Base-by-base conservation (phyloP, 768 basidiomycete species). In the Rickenella mellea region DNA sequence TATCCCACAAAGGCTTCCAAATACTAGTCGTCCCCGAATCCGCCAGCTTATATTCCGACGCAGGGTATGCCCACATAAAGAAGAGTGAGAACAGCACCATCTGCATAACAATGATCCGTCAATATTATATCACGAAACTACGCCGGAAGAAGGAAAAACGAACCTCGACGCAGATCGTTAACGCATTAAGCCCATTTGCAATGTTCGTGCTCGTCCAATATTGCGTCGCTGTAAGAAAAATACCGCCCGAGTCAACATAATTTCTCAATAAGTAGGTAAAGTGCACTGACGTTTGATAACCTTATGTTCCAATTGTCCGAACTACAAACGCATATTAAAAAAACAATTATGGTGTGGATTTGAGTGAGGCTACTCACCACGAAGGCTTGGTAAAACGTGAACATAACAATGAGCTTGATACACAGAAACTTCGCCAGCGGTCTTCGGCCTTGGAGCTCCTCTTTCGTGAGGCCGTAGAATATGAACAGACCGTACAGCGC, bases 131-230 rank as follows among this genome's bases (percentile, higher is more conserved):
- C 15, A 41, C 42, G 41, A 52, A n/a, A n/a, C n/a, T n/a, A n/a
- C n/a, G n/a, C n/a, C n/a, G n/a, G n/a, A n/a, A 45, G 45, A 28
- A 47, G 20, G 42, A 32, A 15, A 28, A 24, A 45, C 58, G 41
- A 49, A 85, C 87, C 74, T 94, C 91, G 38, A 93, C 76, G 49
- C 84, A 87, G 24, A 79, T 87, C 14, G 83, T 67, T 4, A 96
- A 68, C 0, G 91, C 88, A 48, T 78, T 84, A 24, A 93, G 61
- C 1, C 91, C 91, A 45, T 94, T 73, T 1, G 88, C 74, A 39
- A 94, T 77, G 54, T 94, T 94, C 3, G 82, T 80, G 27, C 68
- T 61, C 2, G 89, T 86, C 90, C 91, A 92, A 54, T 79, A 90
- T 42, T 71, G 33, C 0, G 87, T 88, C n/a, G 64, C 87, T 76